Evolutionary conservation across 1,284 basidiomycete genomes (phyloP).

Genomic region (Papiliotrema nemorosa): DNA sequence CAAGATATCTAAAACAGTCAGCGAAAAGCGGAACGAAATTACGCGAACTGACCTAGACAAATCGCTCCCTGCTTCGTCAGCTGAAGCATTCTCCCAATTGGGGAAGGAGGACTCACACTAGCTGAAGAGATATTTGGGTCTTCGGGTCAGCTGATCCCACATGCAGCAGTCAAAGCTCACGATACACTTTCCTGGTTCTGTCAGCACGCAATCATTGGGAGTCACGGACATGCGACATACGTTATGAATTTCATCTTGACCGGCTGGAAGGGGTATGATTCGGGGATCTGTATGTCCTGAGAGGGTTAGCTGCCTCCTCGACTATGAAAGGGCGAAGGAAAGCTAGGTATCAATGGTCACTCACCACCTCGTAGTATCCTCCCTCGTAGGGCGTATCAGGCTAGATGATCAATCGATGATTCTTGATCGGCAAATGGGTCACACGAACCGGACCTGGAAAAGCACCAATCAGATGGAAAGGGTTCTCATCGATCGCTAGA

Average conservation of each 20-base stretch:
- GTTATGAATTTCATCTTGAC: conserved; percentile 98
- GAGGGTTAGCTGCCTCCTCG: background rate
- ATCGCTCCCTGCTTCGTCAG: conserved; percentile 45
- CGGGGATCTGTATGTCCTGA: conserved; percentile 91
- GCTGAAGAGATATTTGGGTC: conserved; percentile 89
- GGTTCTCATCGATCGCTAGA: conserved; percentile 72
- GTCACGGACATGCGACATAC: conserved; percentile 31
- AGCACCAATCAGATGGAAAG: conserved; percentile 81
- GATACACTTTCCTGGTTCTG: conserved; percentile 71
- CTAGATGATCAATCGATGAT: conserved; percentile 12
- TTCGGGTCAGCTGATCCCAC: conserved; percentile 13
- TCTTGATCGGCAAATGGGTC: background rate
- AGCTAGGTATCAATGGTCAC: conserved; percentile 41
- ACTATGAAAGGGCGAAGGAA: background rate
- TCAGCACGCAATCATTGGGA: conserved; percentile 8
- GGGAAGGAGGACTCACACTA: conserved; percentile 54
- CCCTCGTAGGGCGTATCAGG: conserved; percentile 87
- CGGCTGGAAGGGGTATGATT: conserved; percentile 92
- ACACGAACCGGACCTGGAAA: conserved; percentile 80
- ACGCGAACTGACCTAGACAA: conserved; percentile 37
- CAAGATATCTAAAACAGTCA: conserved; percentile 58
- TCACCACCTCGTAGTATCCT: conserved; percentile 85
- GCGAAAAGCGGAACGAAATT: background rate
- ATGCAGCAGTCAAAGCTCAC: conserved; percentile 48
- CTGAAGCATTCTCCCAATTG: conserved; percentile 5